Percentiles rank a stretch among this genome's conserved stretches.
phyloP scores from a whole-genome alignment of 228 moss, liverwort and hornwort genomes.

The Sphagnum fallax region DNA sequence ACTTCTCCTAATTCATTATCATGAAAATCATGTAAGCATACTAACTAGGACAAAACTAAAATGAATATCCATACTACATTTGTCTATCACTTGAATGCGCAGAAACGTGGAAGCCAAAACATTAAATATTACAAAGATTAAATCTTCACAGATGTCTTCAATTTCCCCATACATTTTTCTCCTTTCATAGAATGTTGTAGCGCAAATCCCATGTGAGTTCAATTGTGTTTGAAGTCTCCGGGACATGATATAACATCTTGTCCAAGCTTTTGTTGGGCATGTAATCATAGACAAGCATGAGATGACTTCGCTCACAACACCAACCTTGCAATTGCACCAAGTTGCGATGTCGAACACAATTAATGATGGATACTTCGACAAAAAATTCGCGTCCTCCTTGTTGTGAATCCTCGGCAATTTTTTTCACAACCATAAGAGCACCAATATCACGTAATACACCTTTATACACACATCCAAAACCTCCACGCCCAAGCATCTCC shows the following conservation, averaged over 20 bases:
- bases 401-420: slow-evolving; percentile 3
- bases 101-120: too few species aligned
- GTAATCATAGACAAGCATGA: slow-evolving; percentile 17
- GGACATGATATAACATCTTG: slow-evolving; percentile 1
- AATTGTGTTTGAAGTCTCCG: background rate
- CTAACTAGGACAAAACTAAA: too few species aligned
- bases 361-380: slow-evolving; percentile 10
- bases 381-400: slow-evolving; percentile 10
- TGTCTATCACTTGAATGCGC: too few species aligned
- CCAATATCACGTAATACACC: slow-evolving; percentile 6
- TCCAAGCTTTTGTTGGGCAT: slow-evolving; percentile 15
- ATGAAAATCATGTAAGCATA: too few species aligned
- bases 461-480: slow-evolving; percentile 14
- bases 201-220: background rate
- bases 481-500: slow-evolving; percentile 15
- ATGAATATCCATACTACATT: too few species aligned
- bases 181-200: background rate
- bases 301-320: slow-evolving; percentile 10
- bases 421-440: slow-evolving; percentile 17
- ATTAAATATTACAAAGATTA: too few species aligned
- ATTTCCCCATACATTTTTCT: too few species aligned
- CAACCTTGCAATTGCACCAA: slow-evolving; percentile 15
- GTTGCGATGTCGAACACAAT: slow-evolving; percentile 12
- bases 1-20: too few species aligned
- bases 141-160: too few species aligned